Percentiles rank a stretch among this genome's conserved stretches.
Conservation (phyloP, 1,284 basidiomycete species). For the Coniferiporia weirii region DNA sequence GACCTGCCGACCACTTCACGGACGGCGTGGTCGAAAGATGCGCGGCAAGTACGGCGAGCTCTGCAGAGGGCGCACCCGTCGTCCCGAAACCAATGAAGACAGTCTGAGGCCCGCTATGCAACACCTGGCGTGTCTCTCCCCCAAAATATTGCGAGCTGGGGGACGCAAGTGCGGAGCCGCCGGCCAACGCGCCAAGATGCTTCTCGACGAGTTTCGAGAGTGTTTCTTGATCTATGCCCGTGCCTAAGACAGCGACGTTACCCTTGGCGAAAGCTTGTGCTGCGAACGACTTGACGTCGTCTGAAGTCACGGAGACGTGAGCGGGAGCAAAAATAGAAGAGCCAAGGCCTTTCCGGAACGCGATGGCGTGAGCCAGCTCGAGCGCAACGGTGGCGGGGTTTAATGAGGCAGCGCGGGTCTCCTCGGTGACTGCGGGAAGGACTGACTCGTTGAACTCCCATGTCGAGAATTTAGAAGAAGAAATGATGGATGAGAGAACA, state of each 20-base stretch:
- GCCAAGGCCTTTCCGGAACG: conserved; percentile 89
- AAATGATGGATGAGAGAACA: conserved; percentile 78
- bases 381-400: conserved; percentile 64
- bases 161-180: conserved; percentile 35
- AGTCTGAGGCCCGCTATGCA: conserved; percentile 63
- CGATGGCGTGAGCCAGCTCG: conserved; percentile 81
- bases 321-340: conserved; percentile 78
- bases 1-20: conserved; percentile 81
- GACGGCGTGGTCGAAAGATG: conserved; percentile 68
- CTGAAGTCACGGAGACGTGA: conserved; percentile 59
- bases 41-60: conserved; percentile 72
- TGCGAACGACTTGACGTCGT: conserved; percentile 72
- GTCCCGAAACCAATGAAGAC: conserved; percentile 81
- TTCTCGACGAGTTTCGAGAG: conserved; percentile 71
- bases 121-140: conserved; percentile 72
- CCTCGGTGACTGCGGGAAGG: conserved; percentile 66
- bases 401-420: conserved; percentile 57
- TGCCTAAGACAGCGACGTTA: conserved; percentile 83
- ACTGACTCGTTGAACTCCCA: conserved; percentile 89
- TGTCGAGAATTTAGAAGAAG: conserved; percentile 76
- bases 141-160: conserved; percentile 69
- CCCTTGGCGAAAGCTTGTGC: conserved; percentile 65
- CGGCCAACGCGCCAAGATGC: conserved; percentile 49
- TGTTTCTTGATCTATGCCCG: conserved; percentile 71
- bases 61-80: conserved; percentile 56